Evolutionary conservation across 495 filamentous ascomycete species (phyloP).

Genomic region (Neurospora intermedia): DNA sequence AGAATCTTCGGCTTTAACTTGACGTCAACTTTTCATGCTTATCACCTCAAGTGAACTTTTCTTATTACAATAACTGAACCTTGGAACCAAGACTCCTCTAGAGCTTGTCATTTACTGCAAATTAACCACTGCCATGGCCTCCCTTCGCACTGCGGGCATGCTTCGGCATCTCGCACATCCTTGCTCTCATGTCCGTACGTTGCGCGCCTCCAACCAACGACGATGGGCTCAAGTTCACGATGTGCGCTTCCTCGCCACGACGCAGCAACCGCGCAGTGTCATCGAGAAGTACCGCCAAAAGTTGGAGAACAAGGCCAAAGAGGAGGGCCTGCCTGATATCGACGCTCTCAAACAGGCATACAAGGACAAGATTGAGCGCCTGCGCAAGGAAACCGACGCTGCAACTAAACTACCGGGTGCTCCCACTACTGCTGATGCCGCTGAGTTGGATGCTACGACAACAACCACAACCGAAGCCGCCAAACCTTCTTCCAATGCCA

Average conservation of each 20-base stretch:
- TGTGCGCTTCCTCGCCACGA: slow-evolving; percentile 69
- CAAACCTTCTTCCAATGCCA: slow-evolving; percentile 2
- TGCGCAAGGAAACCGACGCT: slow-evolving; percentile 44
- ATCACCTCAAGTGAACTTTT: background rate
- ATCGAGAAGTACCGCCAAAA: slow-evolving; percentile 80
- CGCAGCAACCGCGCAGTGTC: slow-evolving; percentile 46
- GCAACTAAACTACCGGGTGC: slow-evolving; percentile 8
- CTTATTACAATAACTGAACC: background rate
- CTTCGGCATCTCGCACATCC: slow-evolving; percentile 25
- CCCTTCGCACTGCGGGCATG: slow-evolving; percentile 5
- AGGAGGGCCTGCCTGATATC: slow-evolving; percentile 63
- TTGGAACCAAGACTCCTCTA: background rate
- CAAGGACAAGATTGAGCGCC: slow-evolving; percentile 62
- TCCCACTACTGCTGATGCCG: background rate
- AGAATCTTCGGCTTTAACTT: background rate
- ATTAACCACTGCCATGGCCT: slow-evolving; percentile 12
- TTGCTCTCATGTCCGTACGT: slow-evolving; percentile 13
- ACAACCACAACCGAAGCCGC: background rate
- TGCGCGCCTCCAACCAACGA: slow-evolving; percentile 43
- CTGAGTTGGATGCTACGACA: background rate
- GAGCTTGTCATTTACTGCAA: slow-evolving; percentile 17
- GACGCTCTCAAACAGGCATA: slow-evolving; percentile 74
- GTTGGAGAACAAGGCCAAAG: slow-evolving; percentile 71
- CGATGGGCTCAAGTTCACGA: slow-evolving; percentile 90
- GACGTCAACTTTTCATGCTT: background rate